phyloP scores from a whole-genome alignment of 495 filamentous ascomycete genomes.

The Tuber borchii region DNA sequence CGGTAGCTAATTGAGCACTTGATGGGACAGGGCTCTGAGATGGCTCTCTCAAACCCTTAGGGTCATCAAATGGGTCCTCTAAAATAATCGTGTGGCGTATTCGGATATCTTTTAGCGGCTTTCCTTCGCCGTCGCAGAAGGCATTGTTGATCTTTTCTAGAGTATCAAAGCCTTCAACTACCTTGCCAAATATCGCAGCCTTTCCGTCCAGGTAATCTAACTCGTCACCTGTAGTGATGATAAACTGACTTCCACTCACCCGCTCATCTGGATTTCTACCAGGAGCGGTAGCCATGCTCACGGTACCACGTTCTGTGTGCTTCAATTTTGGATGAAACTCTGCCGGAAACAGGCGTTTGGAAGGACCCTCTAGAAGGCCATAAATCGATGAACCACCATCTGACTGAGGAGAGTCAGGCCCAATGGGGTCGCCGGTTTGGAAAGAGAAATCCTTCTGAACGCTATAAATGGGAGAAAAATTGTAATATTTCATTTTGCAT shows the following conservation, averaged over 20 bases:
- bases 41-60: conserved; percentile 64
- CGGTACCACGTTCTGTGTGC: conserved; percentile 77
- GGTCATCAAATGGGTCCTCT: conserved; percentile 83
- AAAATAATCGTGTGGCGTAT: conserved; percentile 85
- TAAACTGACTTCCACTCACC: conserved; percentile 79
- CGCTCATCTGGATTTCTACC: conserved; percentile 73
- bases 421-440: conserved; percentile 88
- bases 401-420: conserved; percentile 70
- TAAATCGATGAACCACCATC: conserved; percentile 90
- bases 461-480: conserved; percentile 81
- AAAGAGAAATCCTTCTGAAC: conserved; percentile 90
- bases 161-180: conserved; percentile 86
- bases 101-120: conserved; percentile 83
- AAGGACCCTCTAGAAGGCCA: conserved; percentile 67
- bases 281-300: conserved; percentile 87
- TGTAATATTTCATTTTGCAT: conserved; percentile 97
- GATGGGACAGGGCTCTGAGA: conserved; percentile 73
- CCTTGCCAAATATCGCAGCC: conserved; percentile 86
- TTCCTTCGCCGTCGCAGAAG: conserved; percentile 74
- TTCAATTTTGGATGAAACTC: conserved; percentile 76
- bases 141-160: conserved; percentile 88
- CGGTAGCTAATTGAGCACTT: conserved; percentile 79
- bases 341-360: conserved; percentile 72
- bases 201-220: conserved; percentile 85
- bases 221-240: conserved; percentile 79